phyloP scores from a whole-genome alignment of 805 yeast genomes.

The Metschnikowia reukaufii region DNA sequence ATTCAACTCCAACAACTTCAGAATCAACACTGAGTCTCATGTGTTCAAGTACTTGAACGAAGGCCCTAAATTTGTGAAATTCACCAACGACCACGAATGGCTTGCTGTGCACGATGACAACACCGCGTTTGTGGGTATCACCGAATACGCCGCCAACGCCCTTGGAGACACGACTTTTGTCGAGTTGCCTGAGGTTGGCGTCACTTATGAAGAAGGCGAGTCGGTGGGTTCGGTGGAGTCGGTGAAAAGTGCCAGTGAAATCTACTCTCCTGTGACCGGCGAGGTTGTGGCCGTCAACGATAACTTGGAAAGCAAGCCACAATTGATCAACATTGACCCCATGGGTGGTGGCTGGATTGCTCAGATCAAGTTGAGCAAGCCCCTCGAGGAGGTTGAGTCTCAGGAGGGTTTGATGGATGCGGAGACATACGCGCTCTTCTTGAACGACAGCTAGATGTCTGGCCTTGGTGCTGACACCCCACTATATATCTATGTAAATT shows the following conservation, averaged over 20 bases:
- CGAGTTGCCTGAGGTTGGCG: slow-evolving; percentile 80
- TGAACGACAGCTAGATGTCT: slow-evolving; percentile 44
- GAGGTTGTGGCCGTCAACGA: slow-evolving; percentile 71
- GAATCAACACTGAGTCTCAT: slow-evolving; percentile 38
- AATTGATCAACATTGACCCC: slow-evolving; percentile 82
- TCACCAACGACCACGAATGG: slow-evolving; percentile 95
- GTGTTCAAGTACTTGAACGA: slow-evolving; percentile 39
- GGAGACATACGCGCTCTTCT: slow-evolving; percentile 55
- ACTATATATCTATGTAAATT: background rate
- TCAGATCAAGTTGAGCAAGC: slow-evolving; percentile 59
- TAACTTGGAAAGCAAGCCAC: slow-evolving; percentile 66
- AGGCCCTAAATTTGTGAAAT: slow-evolving; percentile 55
- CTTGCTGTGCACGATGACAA: slow-evolving; percentile 81
- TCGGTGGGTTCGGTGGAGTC: slow-evolving; percentile 91
- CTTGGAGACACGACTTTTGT: slow-evolving; percentile 95
- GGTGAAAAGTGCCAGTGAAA: slow-evolving; percentile 91
- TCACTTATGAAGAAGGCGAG: slow-evolving; percentile 66
- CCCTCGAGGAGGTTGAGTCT: slow-evolving; percentile 29
- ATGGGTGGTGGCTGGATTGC: slow-evolving; percentile 94
- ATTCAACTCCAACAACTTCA: slow-evolving; percentile 34
- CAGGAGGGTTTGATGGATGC: slow-evolving; percentile 50
- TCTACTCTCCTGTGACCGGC: slow-evolving; percentile 85
- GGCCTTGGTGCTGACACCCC: no score
- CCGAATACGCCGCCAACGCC: slow-evolving; percentile 93
- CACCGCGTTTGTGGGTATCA: slow-evolving; percentile 83